Percentiles rank a stretch among this genome's conserved stretches.
phyloP scores from a whole-genome alignment of 345 rosid species.

The Eutrema yunnanense region DNA sequence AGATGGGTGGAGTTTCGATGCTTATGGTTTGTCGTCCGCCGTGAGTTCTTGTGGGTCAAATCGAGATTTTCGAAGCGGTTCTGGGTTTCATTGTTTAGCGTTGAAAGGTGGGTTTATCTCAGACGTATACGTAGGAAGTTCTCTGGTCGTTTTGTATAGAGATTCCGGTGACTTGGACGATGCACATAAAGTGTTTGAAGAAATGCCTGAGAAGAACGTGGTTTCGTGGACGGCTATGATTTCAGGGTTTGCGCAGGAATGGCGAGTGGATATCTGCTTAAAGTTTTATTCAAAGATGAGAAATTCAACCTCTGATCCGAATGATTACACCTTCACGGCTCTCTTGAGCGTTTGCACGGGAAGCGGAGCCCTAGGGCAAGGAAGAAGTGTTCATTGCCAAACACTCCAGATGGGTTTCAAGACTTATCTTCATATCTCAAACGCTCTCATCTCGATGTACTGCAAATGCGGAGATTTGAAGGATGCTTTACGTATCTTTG shows the following conservation, averaged over 20 bases:
- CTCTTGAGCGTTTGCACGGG: constrained; percentile 80
- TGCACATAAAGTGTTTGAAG: constrained; percentile 60
- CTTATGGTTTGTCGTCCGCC: constrained; percentile 47
- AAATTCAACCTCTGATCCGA: constrained; percentile 46
- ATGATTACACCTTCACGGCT: constrained; percentile 70
- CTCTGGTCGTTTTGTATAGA: constrained; percentile 49
- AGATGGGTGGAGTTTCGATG: constrained; percentile 27
- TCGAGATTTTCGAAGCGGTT: constrained; percentile 45
- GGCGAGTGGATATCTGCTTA: constrained; percentile 55
- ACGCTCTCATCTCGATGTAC: constrained; percentile 83
- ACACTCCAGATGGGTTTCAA: constrained; percentile 54
- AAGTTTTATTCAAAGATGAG: constrained; percentile 59
- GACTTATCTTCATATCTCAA: constrained; percentile 51
- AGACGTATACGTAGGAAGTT: constrained; percentile 66
- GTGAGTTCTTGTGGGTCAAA: constrained; percentile 52
- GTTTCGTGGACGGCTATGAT: constrained; percentile 85
- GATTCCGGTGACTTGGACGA: constrained; percentile 35
- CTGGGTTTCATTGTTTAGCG: constrained; percentile 56
- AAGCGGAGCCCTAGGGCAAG: constrained; percentile 74
- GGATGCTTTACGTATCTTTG: constrained; percentile 46
- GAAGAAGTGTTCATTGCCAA: constrained; percentile 76
- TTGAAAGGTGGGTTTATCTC: constrained; percentile 48
- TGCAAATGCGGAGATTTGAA: constrained; percentile 66
- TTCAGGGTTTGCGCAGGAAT: constrained; percentile 73
- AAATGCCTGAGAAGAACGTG: constrained; percentile 77